A percentile compares a stretch with the other conserved stretches of the same genome.
phyloP scores from a whole-genome alignment of 805 yeast genomes.

The Wickerhamiella australiensis region DNA sequence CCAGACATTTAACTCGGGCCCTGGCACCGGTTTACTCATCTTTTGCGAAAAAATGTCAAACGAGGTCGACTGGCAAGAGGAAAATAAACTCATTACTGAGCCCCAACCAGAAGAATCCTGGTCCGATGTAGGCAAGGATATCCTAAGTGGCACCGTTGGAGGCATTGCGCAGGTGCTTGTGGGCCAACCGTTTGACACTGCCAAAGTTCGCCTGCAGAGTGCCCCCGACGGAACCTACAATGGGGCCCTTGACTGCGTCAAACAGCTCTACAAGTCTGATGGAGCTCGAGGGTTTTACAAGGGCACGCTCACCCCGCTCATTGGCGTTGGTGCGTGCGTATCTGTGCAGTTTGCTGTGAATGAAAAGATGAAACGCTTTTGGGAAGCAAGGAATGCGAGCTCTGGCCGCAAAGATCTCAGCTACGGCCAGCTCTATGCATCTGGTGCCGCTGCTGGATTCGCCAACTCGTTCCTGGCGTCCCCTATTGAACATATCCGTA shows the following conservation, averaged over 20 bases:
- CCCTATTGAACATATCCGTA: conserved; percentile 92
- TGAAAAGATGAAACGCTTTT: conserved; percentile 81
- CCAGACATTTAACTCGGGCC: background rate
- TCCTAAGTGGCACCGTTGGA: conserved; percentile 85
- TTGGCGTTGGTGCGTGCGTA: conserved; percentile 96
- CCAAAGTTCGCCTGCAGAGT: conserved; percentile 84
- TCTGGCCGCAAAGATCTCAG: conserved; percentile 25
- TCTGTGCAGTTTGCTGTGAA: conserved; percentile 92
- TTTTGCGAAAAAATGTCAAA: background rate
- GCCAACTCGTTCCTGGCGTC: conserved; percentile 81
- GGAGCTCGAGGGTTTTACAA: conserved; percentile 81
- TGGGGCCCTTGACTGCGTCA: conserved; percentile 68
- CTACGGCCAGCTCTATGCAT: conserved; percentile 55
- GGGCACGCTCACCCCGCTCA: conserved; percentile 84
- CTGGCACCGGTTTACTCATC: background rate
- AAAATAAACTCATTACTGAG: background rate
- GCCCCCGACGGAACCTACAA: conserved; percentile 64
- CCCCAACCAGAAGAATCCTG: conserved; percentile 17
- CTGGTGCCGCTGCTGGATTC: conserved; percentile 88
- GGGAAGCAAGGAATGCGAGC: conserved; percentile 35
- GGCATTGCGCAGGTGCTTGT: conserved; percentile 91
- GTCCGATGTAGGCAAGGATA: conserved; percentile 53
- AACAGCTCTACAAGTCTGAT: conserved; percentile 58
- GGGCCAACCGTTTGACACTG: conserved; percentile 95
- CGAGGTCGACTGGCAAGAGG: conserved; percentile 1